Base-by-base conservation (phyloP, 257 asterid genomes). In the Scutellaria barbata region DNA sequence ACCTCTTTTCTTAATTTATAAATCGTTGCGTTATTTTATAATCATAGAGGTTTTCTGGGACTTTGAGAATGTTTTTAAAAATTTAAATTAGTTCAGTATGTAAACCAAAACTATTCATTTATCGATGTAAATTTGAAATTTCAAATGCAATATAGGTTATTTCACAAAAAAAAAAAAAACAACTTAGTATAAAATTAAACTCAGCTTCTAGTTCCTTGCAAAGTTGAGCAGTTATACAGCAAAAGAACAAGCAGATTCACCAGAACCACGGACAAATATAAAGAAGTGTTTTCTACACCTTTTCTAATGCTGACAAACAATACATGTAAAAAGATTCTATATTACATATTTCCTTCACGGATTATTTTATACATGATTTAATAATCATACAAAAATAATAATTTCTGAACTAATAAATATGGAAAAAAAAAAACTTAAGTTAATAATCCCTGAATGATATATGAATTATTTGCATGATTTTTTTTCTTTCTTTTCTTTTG, bases 121-220 rank as follows among this genome's bases (percentile, higher is more conserved):
- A 60, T 63, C 83, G 73, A 79, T 75, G 76, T 16, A 6, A 18
- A 10, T 75, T 79, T 79, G 64, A 75, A 79, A 71, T 70, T 74
- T 70, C 51, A 74, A 74, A 63, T 52, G 18, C 10, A 17, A 16
- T 37, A 18, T 5, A 17, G 14, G 6, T 10, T 61, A 51, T 39
- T 48, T 58, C 7, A 20, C 14, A 12, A n/a, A 39, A 41, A 43
- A 11, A 20, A 10, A 12, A n/a, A 39, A 41, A 43, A 11, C 11
- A 57, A 37, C 5, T 37, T 8, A 52, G 9, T 41, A 6, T 5
- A 16, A 25, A 54, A 37, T 18, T 61, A 14, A 41, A 55, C 14
- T 69, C 69, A 53, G 40, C 12, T 17, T 46, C 13, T 63, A 25
- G 54, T 55, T 30, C 20, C 14, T 12, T 71, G 51, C 47, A 45